Evolutionary conservation across 2,329 filamentous ascomycete species (phyloP).

Genomic region (Colletotrichum viniferum): DNA sequence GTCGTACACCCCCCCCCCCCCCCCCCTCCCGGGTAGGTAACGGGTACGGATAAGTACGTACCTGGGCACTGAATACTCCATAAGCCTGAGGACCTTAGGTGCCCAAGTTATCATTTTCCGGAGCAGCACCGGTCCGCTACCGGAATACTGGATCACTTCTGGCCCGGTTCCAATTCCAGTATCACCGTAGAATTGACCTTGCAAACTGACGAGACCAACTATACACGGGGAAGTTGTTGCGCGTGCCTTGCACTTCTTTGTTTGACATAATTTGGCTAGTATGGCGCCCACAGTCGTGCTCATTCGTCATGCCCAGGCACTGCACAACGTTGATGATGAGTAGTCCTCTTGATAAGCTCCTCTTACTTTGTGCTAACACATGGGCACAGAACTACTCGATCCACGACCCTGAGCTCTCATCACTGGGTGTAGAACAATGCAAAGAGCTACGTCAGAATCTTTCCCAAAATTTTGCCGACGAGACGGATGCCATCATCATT

Average conservation of each 20-base stretch:
- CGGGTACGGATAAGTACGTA: neutral
- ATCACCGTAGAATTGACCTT: neutral
- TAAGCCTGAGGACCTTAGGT: neutral
- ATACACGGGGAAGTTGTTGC: neutral
- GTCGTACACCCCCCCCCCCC: no score
- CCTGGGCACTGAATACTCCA: neutral
- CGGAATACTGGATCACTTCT: neutral
- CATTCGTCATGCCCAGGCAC: constrained; percentile 83
- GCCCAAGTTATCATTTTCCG: neutral
- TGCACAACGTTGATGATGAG: constrained; percentile 60
- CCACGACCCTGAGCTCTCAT: constrained; percentile 56
- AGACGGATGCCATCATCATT: constrained; percentile 53
- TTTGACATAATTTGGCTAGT: neutral
- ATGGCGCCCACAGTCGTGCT: constrained; percentile 73
- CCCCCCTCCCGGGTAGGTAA: no score
- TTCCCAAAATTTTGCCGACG: constrained; percentile 36
- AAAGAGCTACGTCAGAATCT: constrained; percentile 46
- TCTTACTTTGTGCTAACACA: constrained; percentile 24
- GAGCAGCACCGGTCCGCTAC: neutral
- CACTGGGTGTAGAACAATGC: constrained; percentile 55
- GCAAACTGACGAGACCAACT: neutral
- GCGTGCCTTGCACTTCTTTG: neutral
- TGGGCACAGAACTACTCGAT: constrained; percentile 49
- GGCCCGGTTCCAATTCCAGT: neutral
- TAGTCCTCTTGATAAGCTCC: constrained; percentile 21